Conservation (phyloP, 164 flowering plant species). For the Chimonanthus praecox region DNA sequence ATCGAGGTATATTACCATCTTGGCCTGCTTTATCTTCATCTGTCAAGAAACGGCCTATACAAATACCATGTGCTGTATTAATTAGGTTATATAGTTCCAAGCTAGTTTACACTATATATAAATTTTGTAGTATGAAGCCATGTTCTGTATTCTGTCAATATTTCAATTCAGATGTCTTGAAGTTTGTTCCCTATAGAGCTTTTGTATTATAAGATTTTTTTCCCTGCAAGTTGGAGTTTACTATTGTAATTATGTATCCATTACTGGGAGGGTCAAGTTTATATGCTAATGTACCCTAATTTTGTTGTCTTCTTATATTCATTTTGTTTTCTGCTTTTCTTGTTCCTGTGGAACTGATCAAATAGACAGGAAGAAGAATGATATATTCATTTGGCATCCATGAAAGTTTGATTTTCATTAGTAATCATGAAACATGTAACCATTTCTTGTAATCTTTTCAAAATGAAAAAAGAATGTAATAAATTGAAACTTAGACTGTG, state of each 20-base stretch:
- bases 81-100: not conserved
- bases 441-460: too few relatives aligned
- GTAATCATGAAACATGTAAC: too few relatives aligned
- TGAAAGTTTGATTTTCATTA: too few relatives aligned
- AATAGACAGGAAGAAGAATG: not conserved
- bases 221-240: not conserved
- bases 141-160: not conserved
- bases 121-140: not conserved
- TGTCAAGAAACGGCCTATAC: not conserved
- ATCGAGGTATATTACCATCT: not conserved
- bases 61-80: not conserved
- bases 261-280: not conserved
- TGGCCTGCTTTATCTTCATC: not conserved
- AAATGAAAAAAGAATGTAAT: too few relatives aligned
- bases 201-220: not conserved
- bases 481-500: too few relatives aligned
- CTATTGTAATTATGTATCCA: not conserved
- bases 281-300: not conserved
- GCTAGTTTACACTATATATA: not conserved
- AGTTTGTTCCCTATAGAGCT: not conserved
- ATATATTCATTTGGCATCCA: too few relatives aligned
- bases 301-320: not conserved
- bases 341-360: not conserved
- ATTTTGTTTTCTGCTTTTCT: not conserved
- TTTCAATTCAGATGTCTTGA: not conserved